These are phyloP conservation scores for Rhytidiadelphus loreus DNA, from an alignment of 225 moss, liverwort and hornwort species.

Conservation along the genomic window DNA sequence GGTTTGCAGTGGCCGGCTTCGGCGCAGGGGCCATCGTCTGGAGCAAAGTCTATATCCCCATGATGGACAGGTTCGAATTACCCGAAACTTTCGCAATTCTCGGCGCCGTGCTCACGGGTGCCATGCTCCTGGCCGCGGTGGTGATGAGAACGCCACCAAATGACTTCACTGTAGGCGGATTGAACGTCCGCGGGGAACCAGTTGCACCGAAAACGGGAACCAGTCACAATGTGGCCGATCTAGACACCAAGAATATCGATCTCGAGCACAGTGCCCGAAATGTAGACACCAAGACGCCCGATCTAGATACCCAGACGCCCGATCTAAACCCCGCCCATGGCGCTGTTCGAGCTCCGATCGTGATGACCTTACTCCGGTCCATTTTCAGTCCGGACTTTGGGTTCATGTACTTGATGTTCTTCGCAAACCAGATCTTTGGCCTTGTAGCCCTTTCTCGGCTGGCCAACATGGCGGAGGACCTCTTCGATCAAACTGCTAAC, in stretches of 20 bases:
- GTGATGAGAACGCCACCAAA: slow-evolving; percentile 46
- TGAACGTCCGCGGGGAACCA: slow-evolving; percentile 35
- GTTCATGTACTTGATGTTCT: slow-evolving; percentile 78
- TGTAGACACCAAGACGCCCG: neutral
- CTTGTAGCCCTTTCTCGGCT: slow-evolving; percentile 53
- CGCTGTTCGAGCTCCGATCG: neutral
- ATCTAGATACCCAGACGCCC: neutral
- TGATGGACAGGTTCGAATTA: slow-evolving; percentile 18
- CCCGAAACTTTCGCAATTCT: slow-evolving; percentile 57
- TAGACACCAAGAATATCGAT: neutral
- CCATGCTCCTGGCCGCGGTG: slow-evolving; percentile 34
- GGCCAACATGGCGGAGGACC: slow-evolving; percentile 42
- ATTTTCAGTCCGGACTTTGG: slow-evolving; percentile 36
- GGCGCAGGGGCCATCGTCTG: slow-evolving; percentile 62
- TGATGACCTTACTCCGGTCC: slow-evolving; percentile 25
- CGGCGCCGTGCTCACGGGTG: slow-evolving; percentile 19
- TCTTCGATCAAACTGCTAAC: slow-evolving; percentile 3
- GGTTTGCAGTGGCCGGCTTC: slow-evolving; percentile 69
- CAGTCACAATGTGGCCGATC: neutral
- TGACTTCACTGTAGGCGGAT: slow-evolving; percentile 24
- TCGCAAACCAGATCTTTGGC: slow-evolving; percentile 62
- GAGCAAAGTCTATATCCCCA: slow-evolving; percentile 47
- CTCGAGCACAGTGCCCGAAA: neutral
- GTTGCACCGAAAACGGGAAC: neutral
- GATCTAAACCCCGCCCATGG: neutral